Conservation (phyloP, 192 early-diverging fungal species). For the Coemansia javaensis region DNA sequence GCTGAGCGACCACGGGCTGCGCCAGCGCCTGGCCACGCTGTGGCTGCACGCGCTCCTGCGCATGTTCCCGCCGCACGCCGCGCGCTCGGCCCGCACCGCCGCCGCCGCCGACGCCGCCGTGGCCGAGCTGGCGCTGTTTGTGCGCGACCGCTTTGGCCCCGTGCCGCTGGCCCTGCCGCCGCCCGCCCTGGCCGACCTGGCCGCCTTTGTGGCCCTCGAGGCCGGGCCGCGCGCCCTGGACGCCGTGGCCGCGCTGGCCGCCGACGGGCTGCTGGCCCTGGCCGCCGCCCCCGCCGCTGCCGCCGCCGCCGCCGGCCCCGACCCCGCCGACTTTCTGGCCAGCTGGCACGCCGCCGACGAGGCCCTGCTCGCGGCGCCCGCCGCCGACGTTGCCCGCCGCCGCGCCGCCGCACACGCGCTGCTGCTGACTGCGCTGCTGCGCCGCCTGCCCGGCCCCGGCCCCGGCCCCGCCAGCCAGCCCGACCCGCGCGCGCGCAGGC, state of each 20-base stretch:
- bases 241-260: constrained; percentile 6
- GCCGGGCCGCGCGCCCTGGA: not conserved
- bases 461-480: too few relatives aligned
- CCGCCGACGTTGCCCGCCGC: constrained; percentile 1
- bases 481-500: not conserved
- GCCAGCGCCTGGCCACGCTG: constrained; percentile 17
- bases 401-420: not conserved
- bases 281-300: not conserved
- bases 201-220: constrained; percentile 5
- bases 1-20: constrained; percentile 18
- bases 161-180: constrained; percentile 19
- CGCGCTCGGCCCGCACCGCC: not conserved
- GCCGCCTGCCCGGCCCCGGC: not conserved
- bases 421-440: not conserved
- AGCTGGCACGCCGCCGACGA: constrained; percentile 8
- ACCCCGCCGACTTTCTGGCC: constrained; percentile 5
- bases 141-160: not conserved
- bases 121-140: constrained; percentile 7
- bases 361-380: not conserved
- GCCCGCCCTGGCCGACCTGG: constrained; percentile 1
- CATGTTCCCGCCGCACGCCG: constrained; percentile 11
- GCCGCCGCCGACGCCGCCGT: not conserved
- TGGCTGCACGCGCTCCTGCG: constrained; percentile 30
- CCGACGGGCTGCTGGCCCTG: constrained; percentile 10
- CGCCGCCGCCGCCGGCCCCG: too few relatives aligned